Base-by-base conservation (phyloP, 768 basidiomycete species). In the Xerocomellus intermedius region DNA sequence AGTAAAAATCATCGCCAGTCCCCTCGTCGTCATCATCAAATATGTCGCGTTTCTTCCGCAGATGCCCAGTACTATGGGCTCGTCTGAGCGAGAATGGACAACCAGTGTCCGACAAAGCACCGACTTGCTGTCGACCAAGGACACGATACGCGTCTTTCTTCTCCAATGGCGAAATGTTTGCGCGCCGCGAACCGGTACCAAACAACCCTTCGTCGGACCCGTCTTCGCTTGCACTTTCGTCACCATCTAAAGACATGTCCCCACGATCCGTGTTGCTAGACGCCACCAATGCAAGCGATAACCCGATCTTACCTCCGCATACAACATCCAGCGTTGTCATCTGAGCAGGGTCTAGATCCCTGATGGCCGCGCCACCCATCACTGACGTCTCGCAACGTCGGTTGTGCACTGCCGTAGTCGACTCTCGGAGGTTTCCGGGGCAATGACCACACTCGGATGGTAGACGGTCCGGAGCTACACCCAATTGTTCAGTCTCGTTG, bases 1-100 rank as follows among this genome's bases (percentile, higher is more conserved):
- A 53, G 28, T 48, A 51, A 17, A 42, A 50, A 52, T 56, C 54
- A 8, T 33, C 54, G 38, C 35, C 28, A 33, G n/a, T 13, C 22
- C 3, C 21, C 30, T 57, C 56, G 24, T 50, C 48, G 17, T 33
- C 42, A 4, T 64, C 41, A 1, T 46, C 50, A 9, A 42, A 41
- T 5, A 35, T 8, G n/a, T 49, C 43, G 28, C 7, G 48, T 46
- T 41, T 54, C 22, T 17, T 19, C 21, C 8, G 17, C 19, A 53
- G n/a, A 39, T 44, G 16, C 6, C 33, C 45, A 1, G 14, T 22
- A 24, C 59, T 57, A 14, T 22, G 33, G 0, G 33, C 37, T 14
- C 49, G 54, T 41, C 48, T 37, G 35, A 49, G 58, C 5, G 24
- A 22, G 12, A 6, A 35, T 2, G 53, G 22, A 24, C 19, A 48